A percentile compares a stretch with the other conserved stretches of the same genome.
Conservation (phyloP, 352 stramenopile genomes). For the Pythium aquatile region DNA sequence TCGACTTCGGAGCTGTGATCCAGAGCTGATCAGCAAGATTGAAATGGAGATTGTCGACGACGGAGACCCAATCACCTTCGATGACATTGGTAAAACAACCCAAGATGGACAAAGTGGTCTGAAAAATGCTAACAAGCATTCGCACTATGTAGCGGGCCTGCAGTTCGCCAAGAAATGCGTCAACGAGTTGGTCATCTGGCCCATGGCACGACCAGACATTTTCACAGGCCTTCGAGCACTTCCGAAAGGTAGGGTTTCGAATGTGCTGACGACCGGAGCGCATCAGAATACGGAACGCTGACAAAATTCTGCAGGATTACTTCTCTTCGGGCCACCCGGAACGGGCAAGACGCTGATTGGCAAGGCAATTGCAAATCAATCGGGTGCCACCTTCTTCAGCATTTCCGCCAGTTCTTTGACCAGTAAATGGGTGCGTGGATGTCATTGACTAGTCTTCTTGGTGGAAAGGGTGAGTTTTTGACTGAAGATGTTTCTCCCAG, state of each 20-base stretch:
- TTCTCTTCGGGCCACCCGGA: slow-evolving; percentile 94
- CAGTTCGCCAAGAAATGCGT: slow-evolving; percentile 97
- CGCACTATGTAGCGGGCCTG: slow-evolving; percentile 81
- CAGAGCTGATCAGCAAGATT: slow-evolving; percentile 96
- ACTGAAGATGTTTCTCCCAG: slow-evolving; percentile 23
- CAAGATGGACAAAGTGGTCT: background rate
- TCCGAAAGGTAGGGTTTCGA: slow-evolving; percentile 67
- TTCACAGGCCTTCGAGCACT: slow-evolving; percentile 95
- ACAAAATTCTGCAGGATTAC: slow-evolving; percentile 60
- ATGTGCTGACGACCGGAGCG: background rate
- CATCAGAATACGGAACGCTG: background rate
- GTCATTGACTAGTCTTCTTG: too few relatives aligned
- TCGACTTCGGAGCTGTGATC: slow-evolving; percentile 92
- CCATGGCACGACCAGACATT: slow-evolving; percentile 96
- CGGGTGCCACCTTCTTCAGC: slow-evolving; percentile 98
- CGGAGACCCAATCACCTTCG: slow-evolving; percentile 92
- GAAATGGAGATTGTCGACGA: slow-evolving; percentile 97
- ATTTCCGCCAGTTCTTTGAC: slow-evolving; percentile 98
- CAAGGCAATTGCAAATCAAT: slow-evolving; percentile 98
- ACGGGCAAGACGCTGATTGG: slow-evolving; percentile 98
- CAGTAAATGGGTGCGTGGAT: slow-evolving; percentile 94
- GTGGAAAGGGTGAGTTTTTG: too few relatives aligned
- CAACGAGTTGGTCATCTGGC: slow-evolving; percentile 98
- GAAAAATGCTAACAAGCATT: background rate
- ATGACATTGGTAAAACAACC: slow-evolving; percentile 92